Evolutionary conservation across 2,329 filamentous ascomycete species (phyloP).

Genomic region (Talaromyces pinophilus): DNA sequence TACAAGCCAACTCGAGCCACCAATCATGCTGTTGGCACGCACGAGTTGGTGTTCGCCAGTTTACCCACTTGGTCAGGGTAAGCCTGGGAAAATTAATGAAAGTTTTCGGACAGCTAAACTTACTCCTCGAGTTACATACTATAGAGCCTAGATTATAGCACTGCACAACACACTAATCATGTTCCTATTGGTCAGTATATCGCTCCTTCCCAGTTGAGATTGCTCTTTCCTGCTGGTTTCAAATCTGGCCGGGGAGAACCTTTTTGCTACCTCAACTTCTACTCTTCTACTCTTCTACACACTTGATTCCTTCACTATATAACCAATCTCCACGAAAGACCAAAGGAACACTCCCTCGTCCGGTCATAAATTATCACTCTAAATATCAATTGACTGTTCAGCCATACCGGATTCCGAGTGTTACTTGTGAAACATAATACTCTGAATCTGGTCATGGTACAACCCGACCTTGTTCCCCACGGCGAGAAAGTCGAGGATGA

Average conservation of each 20-base stretch:
- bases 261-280: neutral
- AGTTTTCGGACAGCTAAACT: neutral
- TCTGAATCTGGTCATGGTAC: neutral
- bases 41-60: neutral
- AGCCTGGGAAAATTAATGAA: neutral
- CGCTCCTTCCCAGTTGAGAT: conserved; percentile 3
- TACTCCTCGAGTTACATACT: neutral
- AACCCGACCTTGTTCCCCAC: neutral
- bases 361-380: neutral
- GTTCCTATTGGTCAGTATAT: conserved; percentile 7
- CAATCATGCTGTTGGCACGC: neutral
- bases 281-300: neutral
- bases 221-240: neutral
- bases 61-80: conserved; percentile 6
- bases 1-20: neutral
- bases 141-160: neutral
- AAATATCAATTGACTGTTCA: neutral
- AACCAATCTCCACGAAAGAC: no score
- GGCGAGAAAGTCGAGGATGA: conserved; percentile 25
- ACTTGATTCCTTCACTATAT: neutral
- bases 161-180: neutral
- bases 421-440: neutral
- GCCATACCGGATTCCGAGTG: neutral
- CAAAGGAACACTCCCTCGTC: neutral
- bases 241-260: neutral